A percentile compares a stretch with the other conserved stretches of the same genome.
phyloP scores from a whole-genome alignment of 306 rosid species.

The Vicia villosa region DNA sequence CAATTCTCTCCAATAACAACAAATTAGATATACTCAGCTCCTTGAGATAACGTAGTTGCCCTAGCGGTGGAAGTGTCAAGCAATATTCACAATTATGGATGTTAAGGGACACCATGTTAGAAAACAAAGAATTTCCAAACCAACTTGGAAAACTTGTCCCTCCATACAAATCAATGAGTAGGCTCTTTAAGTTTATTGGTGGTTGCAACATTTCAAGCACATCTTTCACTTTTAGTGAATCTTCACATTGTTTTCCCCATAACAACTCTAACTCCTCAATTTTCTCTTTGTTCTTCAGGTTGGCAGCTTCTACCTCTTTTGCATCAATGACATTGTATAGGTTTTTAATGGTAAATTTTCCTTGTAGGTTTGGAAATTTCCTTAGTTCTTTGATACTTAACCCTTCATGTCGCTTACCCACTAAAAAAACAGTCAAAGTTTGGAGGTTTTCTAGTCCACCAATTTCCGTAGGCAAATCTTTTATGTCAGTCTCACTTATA shows the following conservation, averaged over 20 bases:
- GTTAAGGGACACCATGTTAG: not conserved
- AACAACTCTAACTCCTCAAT: not conserved
- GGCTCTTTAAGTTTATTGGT: not conserved
- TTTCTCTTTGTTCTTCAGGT: not conserved
- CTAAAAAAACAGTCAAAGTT: not conserved
- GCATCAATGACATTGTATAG: not conserved
- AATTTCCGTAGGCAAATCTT: not conserved
- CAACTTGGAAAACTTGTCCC: conserved; percentile 20
- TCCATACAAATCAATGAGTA: not conserved
- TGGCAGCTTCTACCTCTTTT: not conserved
- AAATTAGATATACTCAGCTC: not conserved
- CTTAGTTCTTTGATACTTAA: not conserved
- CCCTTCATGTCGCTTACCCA: not conserved
- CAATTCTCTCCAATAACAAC: not conserved
- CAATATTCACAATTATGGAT: not conserved
- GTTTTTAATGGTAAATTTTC: not conserved
- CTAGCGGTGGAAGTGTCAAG: conserved; percentile 2
- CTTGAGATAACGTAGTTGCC: conserved; percentile 18
- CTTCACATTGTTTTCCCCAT: not conserved
- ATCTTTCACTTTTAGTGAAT: not conserved
- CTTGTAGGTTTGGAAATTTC: not conserved
- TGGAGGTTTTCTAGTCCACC: not conserved
- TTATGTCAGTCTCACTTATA: not conserved
- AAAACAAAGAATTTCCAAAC: conserved; percentile 17
- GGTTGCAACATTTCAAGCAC: conserved; percentile 21